Evolutionary conservation across 305 asterid genomes (phyloP), one percentile per base, ranked within the genome.

Genomic region (Solanum hybrid): DNA sequence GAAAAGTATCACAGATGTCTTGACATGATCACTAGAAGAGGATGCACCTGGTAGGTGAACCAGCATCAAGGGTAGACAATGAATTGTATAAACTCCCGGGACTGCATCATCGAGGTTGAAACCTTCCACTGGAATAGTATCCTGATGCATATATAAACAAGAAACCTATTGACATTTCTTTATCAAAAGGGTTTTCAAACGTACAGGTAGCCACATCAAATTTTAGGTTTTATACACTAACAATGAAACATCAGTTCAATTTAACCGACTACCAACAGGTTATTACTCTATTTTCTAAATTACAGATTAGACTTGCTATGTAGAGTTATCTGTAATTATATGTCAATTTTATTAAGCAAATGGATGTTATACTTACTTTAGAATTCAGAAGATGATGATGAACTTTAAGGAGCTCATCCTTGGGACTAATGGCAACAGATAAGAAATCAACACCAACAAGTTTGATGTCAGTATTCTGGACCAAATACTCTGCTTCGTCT

Each of bases 1-100:
- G n/a, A 17, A 56, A 56, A 56, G 66, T 17, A 17, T 56, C 66
- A 56, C 4, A 56, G 24, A 27, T 36, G 66, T 15, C 77, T 45
- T 36, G 7, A 34, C 31, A 36, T n/a, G 17, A 36, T 66, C 14
- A 86, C 37, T 36, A 10, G 80, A 66, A 34, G 36, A 89, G 90
- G 51, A 56, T 56, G 69, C 69, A 56, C n/a, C 93, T 88, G 19
- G 86, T 87, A 17, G 93, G 93, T 6, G 92, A 37, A 71, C 87
- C 92, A 91, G 3, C 78, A 78, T 86, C 69, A 91, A 32, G 4
- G 92, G 92, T 15, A 91, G 56, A 71, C 90, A 91, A n/a, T 90
- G 69, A 82, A 88, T 78, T 27, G 86, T 86, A 78, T 88, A 80
- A 87, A 72, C 73, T 73, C 92, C 91, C 0, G 92, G 85, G 15